Evolutionary conservation across 208 protist species (phyloP).

Genomic region (Tritrichomonas foetus): DNA sequence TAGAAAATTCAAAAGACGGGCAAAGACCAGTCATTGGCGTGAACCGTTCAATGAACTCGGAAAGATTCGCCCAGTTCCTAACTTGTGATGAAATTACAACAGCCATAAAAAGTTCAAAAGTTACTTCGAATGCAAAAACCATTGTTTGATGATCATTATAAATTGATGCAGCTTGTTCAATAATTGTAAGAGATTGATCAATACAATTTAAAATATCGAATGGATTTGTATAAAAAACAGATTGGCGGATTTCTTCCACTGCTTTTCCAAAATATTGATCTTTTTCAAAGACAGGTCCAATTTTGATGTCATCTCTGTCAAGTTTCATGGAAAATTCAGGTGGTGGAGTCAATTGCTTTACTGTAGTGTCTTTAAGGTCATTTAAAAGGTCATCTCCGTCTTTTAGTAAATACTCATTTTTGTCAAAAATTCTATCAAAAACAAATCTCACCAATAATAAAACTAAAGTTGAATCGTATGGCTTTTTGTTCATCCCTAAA

Average conservation of each 20-base stretch:
- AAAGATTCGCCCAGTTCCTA: background rate
- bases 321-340: background rate
- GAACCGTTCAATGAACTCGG: background rate
- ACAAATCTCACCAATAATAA: background rate
- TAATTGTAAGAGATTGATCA: background rate
- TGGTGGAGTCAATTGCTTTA: background rate
- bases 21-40: background rate
- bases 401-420: background rate
- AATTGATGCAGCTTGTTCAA: background rate
- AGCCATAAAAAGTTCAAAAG: background rate
- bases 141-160: background rate
- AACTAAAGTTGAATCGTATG: background rate
- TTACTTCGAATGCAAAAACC: constrained; percentile 5
- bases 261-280: background rate
- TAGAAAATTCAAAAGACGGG: background rate
- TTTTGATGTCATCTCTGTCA: background rate
- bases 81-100: background rate
- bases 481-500: background rate
- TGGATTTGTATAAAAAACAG: background rate
- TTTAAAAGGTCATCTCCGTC: background rate
- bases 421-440: background rate
- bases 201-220: background rate
- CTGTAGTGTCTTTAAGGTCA: background rate
- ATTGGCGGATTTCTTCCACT: background rate
- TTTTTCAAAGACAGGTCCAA: background rate